A percentile compares a stretch with the other conserved stretches of the same genome.
Evolutionary conservation across 2,329 filamentous ascomycete species (phyloP).

Genomic region (Hypoxylon sp.): DNA sequence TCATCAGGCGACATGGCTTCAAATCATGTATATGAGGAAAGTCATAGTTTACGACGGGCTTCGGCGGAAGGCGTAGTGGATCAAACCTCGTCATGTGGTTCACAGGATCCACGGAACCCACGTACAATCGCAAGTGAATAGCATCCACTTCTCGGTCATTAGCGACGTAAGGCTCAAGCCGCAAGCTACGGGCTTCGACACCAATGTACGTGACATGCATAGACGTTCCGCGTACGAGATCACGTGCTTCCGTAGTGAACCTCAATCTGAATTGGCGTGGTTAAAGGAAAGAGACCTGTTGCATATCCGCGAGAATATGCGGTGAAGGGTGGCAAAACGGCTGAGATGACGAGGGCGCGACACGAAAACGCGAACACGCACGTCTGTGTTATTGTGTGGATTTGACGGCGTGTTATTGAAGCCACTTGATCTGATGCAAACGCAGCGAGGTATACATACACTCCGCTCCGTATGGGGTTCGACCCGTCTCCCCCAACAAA

Average conservation of each 20-base stretch:
- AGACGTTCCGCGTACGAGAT: slow-evolving; percentile 17
- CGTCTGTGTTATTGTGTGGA: slow-evolving; percentile 25
- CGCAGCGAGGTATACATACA: slow-evolving; percentile 22
- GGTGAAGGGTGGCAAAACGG: slow-evolving; percentile 41
- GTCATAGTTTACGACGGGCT: slow-evolving; percentile 16
- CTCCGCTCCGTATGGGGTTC: slow-evolving; percentile 13
- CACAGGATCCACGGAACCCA: slow-evolving; percentile 15
- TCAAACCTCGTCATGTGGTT: not conserved
- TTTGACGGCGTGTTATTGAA: slow-evolving; percentile 12
- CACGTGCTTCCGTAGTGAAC: slow-evolving; percentile 29
- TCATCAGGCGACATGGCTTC: slow-evolving; percentile 14
- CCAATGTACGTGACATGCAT: slow-evolving; percentile 32
- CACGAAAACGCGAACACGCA: slow-evolving; percentile 33
- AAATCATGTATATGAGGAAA: slow-evolving; percentile 1
- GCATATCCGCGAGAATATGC: slow-evolving; percentile 18
- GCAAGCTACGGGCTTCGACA: slow-evolving; percentile 10
- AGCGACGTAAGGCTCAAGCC: slow-evolving; percentile 6
- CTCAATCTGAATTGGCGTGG: slow-evolving; percentile 12
- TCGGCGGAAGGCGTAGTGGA: slow-evolving; percentile 21
- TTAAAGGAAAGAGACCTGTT: slow-evolving; percentile 4
- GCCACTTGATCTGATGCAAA: slow-evolving; percentile 34
- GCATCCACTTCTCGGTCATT: slow-evolving; percentile 23
- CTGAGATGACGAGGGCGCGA: slow-evolving; percentile 15
- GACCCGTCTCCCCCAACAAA: slow-evolving; percentile 29
- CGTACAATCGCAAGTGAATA: slow-evolving; percentile 4